A percentile compares a stretch with the other conserved stretches of the same genome.
These are phyloP conservation scores for Pestalotiopsis sp. DNA, from an alignment of 2,329 filamentous ascomycete species.

Conservation along the genomic window DNA sequence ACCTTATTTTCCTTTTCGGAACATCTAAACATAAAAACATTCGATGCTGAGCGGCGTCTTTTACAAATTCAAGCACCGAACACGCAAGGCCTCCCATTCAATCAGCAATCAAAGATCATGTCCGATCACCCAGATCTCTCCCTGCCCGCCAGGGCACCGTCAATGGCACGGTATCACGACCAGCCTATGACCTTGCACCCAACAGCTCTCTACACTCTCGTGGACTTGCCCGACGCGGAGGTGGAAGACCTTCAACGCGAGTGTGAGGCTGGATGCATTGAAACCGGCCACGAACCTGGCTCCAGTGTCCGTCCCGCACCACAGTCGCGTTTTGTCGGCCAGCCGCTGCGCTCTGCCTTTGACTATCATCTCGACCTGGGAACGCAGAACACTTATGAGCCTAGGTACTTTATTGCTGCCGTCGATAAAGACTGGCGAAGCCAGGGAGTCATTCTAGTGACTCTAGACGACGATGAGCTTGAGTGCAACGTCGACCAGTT, in stretches of 20 bases:
- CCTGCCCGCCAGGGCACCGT: constrained; percentile 19
- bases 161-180: constrained; percentile 20
- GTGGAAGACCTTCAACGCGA: background rate
- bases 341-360: constrained; percentile 16
- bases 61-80: background rate
- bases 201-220: constrained; percentile 20
- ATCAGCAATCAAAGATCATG: constrained; percentile 11
- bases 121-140: constrained; percentile 18
- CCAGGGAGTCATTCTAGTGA: constrained; percentile 15
- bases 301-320: constrained; percentile 16
- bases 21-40: background rate
- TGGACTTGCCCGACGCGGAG: background rate
- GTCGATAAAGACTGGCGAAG: constrained; percentile 15
- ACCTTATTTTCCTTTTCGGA: background rate
- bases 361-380: constrained; percentile 17
- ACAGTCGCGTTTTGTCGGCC: constrained; percentile 18
- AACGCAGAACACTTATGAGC: constrained; percentile 17
- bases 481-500: constrained; percentile 21
- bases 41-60: background rate
- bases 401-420: constrained; percentile 19
- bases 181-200: constrained; percentile 16
- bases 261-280: background rate
- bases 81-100: background rate
- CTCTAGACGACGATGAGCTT: constrained; percentile 20
- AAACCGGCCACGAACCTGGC: constrained; percentile 7